phyloP scores from a whole-genome alignment of 345 rosid genomes.

The Boechera divaricarpa region DNA sequence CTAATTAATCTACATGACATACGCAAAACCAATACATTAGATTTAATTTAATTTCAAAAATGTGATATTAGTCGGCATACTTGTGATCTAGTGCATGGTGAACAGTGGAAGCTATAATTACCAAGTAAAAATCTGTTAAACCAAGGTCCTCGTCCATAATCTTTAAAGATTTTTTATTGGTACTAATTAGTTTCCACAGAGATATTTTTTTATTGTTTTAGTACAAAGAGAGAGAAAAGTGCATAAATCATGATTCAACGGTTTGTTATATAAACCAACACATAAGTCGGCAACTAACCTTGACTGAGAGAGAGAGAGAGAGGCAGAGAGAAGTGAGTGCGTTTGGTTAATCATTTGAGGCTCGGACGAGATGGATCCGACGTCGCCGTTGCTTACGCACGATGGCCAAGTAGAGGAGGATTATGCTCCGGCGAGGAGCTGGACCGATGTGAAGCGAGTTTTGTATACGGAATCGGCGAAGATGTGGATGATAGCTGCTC shows the following conservation, averaged over 20 bases:
- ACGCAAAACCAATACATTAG: not conserved
- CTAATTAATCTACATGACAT: not conserved
- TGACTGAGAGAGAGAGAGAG: constrained; percentile 2
- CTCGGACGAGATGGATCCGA: constrained; percentile 52
- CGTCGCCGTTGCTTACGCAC: constrained; percentile 51
- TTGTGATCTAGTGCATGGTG: not conserved
- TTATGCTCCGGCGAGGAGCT: constrained; percentile 53
- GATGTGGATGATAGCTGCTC: constrained; percentile 72
- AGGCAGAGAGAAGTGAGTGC: not conserved
- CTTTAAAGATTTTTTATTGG: not conserved
- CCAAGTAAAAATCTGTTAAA: no score
- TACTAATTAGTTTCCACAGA: not conserved
- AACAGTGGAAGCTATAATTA: no score
- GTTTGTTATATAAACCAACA: constrained; percentile 41
- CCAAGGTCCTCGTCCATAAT: not conserved
- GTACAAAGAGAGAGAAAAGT: not conserved
- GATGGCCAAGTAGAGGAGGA: constrained; percentile 43
- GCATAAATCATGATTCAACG: constrained; percentile 44
- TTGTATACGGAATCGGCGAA: constrained; percentile 58
- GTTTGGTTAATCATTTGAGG: not conserved
- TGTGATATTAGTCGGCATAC: not conserved
- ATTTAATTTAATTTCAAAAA: not conserved
- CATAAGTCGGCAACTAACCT: constrained; percentile 25
- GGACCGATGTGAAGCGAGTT: constrained; percentile 50
- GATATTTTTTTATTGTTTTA: not conserved